Percentiles rank a stretch among this genome's conserved stretches.
Conservation (phyloP, 305 asterid species). For the Fraxinus ornus region DNA sequence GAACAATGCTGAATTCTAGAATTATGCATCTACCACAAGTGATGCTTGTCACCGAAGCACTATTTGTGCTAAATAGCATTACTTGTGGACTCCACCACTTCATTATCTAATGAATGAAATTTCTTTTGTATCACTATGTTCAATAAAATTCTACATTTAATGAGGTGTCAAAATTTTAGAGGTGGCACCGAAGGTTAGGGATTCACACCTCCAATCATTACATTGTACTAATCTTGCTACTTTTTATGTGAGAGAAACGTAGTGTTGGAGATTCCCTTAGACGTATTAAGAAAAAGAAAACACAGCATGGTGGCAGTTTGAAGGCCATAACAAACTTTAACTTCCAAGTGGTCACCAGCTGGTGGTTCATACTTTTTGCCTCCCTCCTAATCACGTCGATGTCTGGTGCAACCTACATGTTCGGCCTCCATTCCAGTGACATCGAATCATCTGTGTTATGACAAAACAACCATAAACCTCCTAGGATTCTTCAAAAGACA, state of each 20-base stretch:
- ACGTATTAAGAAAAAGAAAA: neutral
- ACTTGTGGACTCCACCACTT: neutral
- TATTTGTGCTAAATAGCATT: neutral
- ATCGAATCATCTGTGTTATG: slow-evolving; percentile 51
- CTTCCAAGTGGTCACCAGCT: slow-evolving; percentile 35
- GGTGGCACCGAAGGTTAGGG: neutral
- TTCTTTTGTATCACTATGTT: neutral
- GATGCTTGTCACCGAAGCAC: neutral
- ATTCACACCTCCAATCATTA: neutral
- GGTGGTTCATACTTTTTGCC: slow-evolving; percentile 64
- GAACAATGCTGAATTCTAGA: neutral
- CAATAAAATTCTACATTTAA: neutral
- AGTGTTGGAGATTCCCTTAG: neutral
- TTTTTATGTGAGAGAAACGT: neutral
- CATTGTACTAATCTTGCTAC: neutral
- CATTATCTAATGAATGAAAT: neutral
- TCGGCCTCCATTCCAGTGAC: slow-evolving; percentile 49
- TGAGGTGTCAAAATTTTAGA: neutral
- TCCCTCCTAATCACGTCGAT: slow-evolving; percentile 47
- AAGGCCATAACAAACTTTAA: slow-evolving; percentile 20
- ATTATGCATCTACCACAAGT: neutral
- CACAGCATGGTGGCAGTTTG: neutral
- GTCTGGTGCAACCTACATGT: slow-evolving; percentile 64
- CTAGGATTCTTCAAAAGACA: slow-evolving; percentile 60
- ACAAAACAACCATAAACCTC: slow-evolving; percentile 52